Conservation (phyloP, 2,329 filamentous ascomycete genomes). For the Huntiella decipiens region DNA sequence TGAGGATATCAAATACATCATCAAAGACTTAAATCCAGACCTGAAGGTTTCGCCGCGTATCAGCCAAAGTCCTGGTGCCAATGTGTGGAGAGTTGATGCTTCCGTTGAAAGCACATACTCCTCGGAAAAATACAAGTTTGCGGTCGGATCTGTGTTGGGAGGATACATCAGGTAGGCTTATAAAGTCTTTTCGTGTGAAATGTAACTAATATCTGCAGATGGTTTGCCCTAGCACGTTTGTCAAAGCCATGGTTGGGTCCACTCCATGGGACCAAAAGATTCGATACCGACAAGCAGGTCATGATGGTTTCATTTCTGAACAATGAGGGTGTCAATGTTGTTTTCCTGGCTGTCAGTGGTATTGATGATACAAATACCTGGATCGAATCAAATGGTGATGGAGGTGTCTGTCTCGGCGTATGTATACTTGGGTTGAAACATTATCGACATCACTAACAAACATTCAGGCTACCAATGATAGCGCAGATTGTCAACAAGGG, state of each 20-base stretch:
- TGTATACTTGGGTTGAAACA: conserved; percentile 15
- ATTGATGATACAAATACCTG: conserved; percentile 50
- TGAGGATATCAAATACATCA: conserved; percentile 32
- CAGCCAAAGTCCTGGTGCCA: conserved; percentile 49
- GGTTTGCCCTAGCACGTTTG: conserved; percentile 64
- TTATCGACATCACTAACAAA: background rate
- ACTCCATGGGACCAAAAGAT: conserved; percentile 52
- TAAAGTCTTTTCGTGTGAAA: background rate
- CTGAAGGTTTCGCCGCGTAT: conserved; percentile 33
- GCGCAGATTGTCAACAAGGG: conserved; percentile 31
- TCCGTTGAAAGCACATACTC: conserved; percentile 33
- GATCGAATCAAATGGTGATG: conserved; percentile 45
- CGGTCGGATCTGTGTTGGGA: conserved; percentile 45
- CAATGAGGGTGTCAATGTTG: conserved; percentile 51
- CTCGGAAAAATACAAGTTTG: conserved; percentile 37
- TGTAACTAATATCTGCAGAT: conserved; percentile 25
- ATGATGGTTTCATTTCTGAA: conserved; percentile 63
- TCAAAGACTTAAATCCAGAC: conserved; percentile 36
- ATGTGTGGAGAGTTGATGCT: conserved; percentile 49
- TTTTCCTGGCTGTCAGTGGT: conserved; percentile 61
- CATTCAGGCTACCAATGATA: conserved; percentile 46
- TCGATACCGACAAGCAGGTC: conserved; percentile 57
- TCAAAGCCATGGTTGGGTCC: conserved; percentile 78
- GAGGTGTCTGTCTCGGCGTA: conserved; percentile 48
- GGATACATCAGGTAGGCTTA: conserved; percentile 29